Evolutionary conservation across 1,139 yeast species (phyloP).

Genomic region (Kodamaea suecica): DNA sequence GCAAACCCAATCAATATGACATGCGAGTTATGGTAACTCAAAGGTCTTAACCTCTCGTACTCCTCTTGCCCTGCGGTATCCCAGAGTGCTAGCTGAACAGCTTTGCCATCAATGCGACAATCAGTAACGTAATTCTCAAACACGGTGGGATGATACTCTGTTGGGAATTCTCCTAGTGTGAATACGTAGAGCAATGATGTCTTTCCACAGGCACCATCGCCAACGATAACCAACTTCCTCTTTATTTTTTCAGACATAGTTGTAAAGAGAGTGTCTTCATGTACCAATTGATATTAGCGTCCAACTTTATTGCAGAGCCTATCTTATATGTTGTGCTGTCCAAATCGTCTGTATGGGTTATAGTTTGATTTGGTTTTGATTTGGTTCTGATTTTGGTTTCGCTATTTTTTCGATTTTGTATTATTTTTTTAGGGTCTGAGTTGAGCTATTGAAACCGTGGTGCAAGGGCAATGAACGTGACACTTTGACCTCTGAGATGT

Average conservation of each 20-base stretch:
- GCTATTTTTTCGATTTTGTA: too few species aligned
- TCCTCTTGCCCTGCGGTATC: conserved; percentile 98
- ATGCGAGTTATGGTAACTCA: conserved; percentile 78
- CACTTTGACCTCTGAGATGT: too few species aligned
- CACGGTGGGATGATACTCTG: conserved; percentile 89
- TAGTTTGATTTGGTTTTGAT: too few species aligned
- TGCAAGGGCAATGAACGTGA: too few species aligned
- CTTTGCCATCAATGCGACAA: conserved; percentile 88
- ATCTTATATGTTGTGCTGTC: too few species aligned
- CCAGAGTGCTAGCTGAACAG: conserved; percentile 88
- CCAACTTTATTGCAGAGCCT: too few species aligned
- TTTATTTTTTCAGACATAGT: conserved; percentile 34
- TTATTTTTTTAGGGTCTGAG: too few species aligned
- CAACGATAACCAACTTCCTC: conserved; percentile 85
- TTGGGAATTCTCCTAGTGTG: conserved; percentile 83
- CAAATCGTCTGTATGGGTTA: too few species aligned
- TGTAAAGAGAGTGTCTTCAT: too few species aligned
- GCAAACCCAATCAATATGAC: conserved; percentile 72
- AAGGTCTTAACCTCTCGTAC: conserved; percentile 73
- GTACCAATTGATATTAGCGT: too few species aligned
- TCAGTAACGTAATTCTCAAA: conserved; percentile 94
- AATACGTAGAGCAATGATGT: conserved; percentile 88
- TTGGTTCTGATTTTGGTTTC: too few species aligned
- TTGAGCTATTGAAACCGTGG: too few species aligned
- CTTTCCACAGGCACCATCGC: conserved; percentile 96